Base-by-base conservation (phyloP, 371 early-diverging fungal genomes). In the Apophysomyces elegans region DNA sequence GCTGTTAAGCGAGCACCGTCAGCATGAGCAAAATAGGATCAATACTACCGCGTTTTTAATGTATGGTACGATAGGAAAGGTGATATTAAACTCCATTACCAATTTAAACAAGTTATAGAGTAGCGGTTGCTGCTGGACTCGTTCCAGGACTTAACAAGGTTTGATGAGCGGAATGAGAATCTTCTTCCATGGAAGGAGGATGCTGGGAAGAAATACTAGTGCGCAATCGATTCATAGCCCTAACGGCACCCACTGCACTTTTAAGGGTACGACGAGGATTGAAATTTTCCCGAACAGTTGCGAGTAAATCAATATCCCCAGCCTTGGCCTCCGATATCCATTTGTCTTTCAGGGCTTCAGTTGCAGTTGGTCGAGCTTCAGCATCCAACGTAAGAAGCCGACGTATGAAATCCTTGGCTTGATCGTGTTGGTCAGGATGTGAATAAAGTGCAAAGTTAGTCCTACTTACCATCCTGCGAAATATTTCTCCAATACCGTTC, bases 351-450 rank as follows among this genome's bases (percentile, higher is more conserved):
- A 95, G 79, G 6, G 96, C 96, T 71, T 95, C 82, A 9, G 77
- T 75, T 9, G 91, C 95, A 0, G 95, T 95, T 64, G 91, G 74
- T 56, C 97, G 89, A 44, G 82, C 75, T 3, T 67, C 65, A 1
- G 93, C 92, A 68, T 94, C 86, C 39, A 91, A 72, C 13, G 86
- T 73, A 35, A 97, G 84, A 37, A 91, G 77, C 62, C 78, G 81
- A 41, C 88, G 84, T 68, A 97, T 95, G 68, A 97, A 95, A 69
- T 95, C 92, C 71, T 92, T 93, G 50, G 96, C 97, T 91, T 91
- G 39, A 11, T 47, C 9, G 21, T 8, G 0, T 4, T 58, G 13
- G 7, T 62, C 58, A 21, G n/a, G 18, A 62, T 21, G 13, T 37
- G 14, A 50, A 21, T 18, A 21, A 2, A 5, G 37, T 4, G 21